These are phyloP conservation scores for Exophiala lecanii-corni DNA, from an alignment of 2,329 filamentous ascomycete genomes.

Conservation along the genomic window DNA sequence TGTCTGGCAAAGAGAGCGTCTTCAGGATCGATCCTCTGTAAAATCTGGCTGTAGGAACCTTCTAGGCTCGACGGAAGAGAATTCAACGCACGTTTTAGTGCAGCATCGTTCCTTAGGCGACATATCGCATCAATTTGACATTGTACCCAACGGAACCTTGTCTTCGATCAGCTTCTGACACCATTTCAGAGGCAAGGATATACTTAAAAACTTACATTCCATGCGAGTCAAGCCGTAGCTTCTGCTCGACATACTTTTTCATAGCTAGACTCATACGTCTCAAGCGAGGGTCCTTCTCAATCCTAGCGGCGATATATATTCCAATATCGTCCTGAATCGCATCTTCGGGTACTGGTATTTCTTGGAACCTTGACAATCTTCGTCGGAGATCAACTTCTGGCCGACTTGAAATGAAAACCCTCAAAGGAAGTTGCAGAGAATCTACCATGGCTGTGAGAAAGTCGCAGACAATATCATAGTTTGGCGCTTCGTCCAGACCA, in stretches of 20 bases:
- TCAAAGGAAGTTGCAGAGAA: slow-evolving; percentile 9
- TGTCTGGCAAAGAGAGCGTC: slow-evolving; percentile 15
- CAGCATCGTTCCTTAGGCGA: slow-evolving; percentile 13
- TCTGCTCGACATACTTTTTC: slow-evolving; percentile 14
- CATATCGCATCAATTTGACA: slow-evolving; percentile 22
- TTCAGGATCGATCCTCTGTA: slow-evolving; percentile 12
- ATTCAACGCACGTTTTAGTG: slow-evolving; percentile 16
- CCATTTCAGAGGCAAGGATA: too few species aligned
- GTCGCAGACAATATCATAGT: slow-evolving; percentile 14
- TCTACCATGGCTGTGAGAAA: slow-evolving; percentile 14
- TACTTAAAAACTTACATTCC: slow-evolving; percentile 21
- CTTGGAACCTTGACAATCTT: slow-evolving; percentile 5
- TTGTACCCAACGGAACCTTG: slow-evolving; percentile 25
- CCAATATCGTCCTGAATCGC: slow-evolving; percentile 17
- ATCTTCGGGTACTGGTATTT: slow-evolving; percentile 11
- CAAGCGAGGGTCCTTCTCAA: slow-evolving; percentile 8
- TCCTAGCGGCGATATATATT: slow-evolving; percentile 14
- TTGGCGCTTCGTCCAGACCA: slow-evolving; percentile 18
- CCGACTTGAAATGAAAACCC: slow-evolving; percentile 18
- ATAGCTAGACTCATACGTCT: slow-evolving; percentile 14
- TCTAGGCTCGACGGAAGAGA: slow-evolving; percentile 17
- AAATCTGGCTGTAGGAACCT: slow-evolving; percentile 18
- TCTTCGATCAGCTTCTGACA: too few species aligned
- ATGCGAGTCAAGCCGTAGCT: slow-evolving; percentile 9
- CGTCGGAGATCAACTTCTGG: slow-evolving; percentile 14